These are phyloP conservation scores for Amanita subjunquillea DNA, from an alignment of 768 basidiomycete genomes.

Conservation along the genomic window DNA sequence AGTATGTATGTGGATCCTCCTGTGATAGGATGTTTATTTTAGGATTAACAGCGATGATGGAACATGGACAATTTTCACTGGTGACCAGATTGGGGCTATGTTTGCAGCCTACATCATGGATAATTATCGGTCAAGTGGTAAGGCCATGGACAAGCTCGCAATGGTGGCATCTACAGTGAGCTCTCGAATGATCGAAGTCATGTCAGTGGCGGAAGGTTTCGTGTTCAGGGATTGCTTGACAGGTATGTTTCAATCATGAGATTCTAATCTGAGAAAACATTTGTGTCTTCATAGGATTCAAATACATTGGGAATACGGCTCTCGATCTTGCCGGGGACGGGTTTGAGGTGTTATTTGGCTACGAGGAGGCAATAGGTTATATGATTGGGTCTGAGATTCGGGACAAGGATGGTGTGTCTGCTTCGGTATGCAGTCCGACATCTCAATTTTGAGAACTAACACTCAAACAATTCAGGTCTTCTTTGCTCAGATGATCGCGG, in stretches of 20 bases:
- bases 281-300: conserved; percentile 50
- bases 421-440: conserved; percentile 38
- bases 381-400: conserved; percentile 75
- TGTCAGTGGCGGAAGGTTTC: conserved; percentile 72
- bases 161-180: conserved; percentile 89
- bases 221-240: conserved; percentile 80
- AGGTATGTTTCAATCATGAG: conserved; percentile 27
- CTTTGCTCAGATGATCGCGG: conserved; percentile 59
- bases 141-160: conserved; percentile 48
- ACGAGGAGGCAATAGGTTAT: conserved; percentile 89
- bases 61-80: conserved; percentile 65
- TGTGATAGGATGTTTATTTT: conserved; percentile 10
- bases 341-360: conserved; percentile 70
- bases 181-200: conserved; percentile 78
- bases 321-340: conserved; percentile 54
- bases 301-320: conserved; percentile 82
- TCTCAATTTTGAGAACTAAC: not conserved
- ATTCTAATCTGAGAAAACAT: conserved; percentile 6
- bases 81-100: conserved; percentile 67
- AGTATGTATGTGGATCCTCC: conserved; percentile 23
- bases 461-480: conserved; percentile 30
- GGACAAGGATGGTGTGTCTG: conserved; percentile 85
- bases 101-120: conserved; percentile 36
- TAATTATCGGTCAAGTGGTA: conserved; percentile 29
- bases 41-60: conserved; percentile 25